Percentiles rank a stretch among this genome's conserved stretches.
Conservation (phyloP, 345 rosid genomes). For the Heritiera littoralis region DNA sequence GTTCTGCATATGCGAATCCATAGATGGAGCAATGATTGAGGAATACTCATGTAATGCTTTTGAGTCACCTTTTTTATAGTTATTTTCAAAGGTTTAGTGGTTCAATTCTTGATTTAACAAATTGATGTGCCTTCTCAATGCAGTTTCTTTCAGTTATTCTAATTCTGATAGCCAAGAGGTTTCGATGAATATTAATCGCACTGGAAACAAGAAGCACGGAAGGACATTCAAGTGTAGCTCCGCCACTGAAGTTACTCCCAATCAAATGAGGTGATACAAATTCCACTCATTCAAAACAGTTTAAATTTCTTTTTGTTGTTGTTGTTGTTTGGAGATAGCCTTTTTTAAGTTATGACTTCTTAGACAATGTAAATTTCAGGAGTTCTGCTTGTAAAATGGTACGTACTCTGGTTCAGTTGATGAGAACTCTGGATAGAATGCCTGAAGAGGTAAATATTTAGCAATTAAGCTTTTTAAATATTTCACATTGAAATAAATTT, state of each 20-base stretch:
- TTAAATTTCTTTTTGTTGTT: background rate
- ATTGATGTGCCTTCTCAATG: slow-evolving; percentile 32
- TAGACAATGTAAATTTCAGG: slow-evolving; percentile 41
- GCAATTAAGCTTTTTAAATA: slow-evolving; percentile 4
- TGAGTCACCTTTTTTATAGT: background rate
- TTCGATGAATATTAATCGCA: slow-evolving; percentile 77
- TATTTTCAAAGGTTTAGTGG: background rate
- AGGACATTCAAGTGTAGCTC: slow-evolving; percentile 69
- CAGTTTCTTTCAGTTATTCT: slow-evolving; percentile 92
- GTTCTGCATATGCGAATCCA: slow-evolving; percentile 80
- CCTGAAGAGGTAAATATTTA: slow-evolving; percentile 70
- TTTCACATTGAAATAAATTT: background rate
- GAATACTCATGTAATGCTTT: slow-evolving; percentile 74
- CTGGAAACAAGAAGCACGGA: slow-evolving; percentile 73
- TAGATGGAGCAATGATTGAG: slow-evolving; percentile 83
- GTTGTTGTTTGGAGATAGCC: background rate
- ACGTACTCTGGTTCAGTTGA: slow-evolving; percentile 37
- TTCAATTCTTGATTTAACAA: slow-evolving; percentile 21
- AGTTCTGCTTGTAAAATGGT: slow-evolving; percentile 97
- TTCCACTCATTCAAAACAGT: background rate
- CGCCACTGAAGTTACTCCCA: slow-evolving; percentile 73
- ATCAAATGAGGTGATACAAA: slow-evolving; percentile 75
- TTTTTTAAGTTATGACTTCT: slow-evolving; percentile 6
- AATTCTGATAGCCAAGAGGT: slow-evolving; percentile 79
- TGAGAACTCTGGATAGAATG: slow-evolving; percentile 60